Evolutionary conservation across 441 rosid species (phyloP).

Genomic region (Francoa sonchifolia): DNA sequence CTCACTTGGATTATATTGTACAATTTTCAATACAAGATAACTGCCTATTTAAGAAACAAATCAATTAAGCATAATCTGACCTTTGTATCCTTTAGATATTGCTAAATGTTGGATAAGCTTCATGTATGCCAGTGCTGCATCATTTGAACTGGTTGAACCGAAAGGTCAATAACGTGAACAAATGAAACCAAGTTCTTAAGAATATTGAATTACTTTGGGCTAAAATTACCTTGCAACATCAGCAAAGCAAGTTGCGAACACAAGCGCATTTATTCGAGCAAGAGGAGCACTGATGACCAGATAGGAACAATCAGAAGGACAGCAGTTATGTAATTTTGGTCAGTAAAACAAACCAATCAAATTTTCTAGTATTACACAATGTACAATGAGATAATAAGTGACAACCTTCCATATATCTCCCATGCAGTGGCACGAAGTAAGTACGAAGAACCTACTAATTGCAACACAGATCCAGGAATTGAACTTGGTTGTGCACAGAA

Average conservation of each 20-base stretch:
- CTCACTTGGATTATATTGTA: too few species aligned
- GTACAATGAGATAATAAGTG: not conserved
- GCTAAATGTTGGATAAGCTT: slow-evolving; percentile 92
- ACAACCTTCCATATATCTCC: slow-evolving; percentile 95
- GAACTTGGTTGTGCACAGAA: slow-evolving; percentile 64
- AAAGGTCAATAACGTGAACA: slow-evolving; percentile 14
- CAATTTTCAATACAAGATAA: too few species aligned
- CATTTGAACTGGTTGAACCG: slow-evolving; percentile 50
- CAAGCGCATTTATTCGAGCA: slow-evolving; percentile 73
- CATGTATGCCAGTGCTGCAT: slow-evolving; percentile 72
- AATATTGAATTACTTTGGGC: slow-evolving; percentile 4
- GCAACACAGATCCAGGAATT: slow-evolving; percentile 79
- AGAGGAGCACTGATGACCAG: slow-evolving; percentile 53
- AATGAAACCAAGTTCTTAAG: too few species aligned
- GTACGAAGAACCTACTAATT: slow-evolving; percentile 78
- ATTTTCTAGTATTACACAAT: not conserved
- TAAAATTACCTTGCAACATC: slow-evolving; percentile 63
- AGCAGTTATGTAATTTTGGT: not conserved
- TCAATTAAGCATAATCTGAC: too few species aligned
- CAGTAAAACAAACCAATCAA: too few species aligned
- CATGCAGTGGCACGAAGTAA: slow-evolving; percentile 83
- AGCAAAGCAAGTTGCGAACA: slow-evolving; percentile 64
- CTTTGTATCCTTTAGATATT: slow-evolving; percentile 76
- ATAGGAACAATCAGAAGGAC: slow-evolving; percentile 8
- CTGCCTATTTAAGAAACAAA: too few species aligned